These are phyloP conservation scores for Aspergillus funiculosus DNA, from an alignment of 495 filamentous ascomycete genomes.

Conservation along the genomic window DNA sequence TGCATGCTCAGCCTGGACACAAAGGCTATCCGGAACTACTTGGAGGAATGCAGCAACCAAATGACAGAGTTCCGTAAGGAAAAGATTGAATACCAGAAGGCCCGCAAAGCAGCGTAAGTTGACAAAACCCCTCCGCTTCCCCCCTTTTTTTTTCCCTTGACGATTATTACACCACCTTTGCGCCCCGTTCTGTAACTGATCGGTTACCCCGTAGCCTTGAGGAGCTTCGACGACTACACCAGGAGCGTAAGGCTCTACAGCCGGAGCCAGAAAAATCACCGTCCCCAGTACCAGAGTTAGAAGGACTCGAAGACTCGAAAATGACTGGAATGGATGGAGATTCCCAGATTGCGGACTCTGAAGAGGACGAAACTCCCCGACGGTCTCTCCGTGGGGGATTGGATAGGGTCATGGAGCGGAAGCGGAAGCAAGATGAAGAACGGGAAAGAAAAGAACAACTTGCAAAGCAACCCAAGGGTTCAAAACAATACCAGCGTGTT, in stretches of 20 bases:
- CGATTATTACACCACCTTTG: conserved; percentile 9
- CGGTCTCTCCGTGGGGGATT: conserved; percentile 72
- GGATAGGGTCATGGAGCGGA: conserved; percentile 70
- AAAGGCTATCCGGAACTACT: conserved; percentile 74
- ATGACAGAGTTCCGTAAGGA: conserved; percentile 94
- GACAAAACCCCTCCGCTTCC: no score
- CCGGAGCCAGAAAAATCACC: conserved; percentile 59
- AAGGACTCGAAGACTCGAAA: conserved; percentile 55
- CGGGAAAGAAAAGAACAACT: conserved; percentile 72
- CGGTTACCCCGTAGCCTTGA: conserved; percentile 55
- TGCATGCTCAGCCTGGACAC: conserved; percentile 84
- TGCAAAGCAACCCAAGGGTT: conserved; percentile 73
- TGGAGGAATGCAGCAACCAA: conserved; percentile 82
- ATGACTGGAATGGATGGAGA: conserved; percentile 61
- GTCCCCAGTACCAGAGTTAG: conserved; percentile 56
- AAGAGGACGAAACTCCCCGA: conserved; percentile 56
- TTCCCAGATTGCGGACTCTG: conserved; percentile 49
- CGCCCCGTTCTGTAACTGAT: conserved; percentile 20
- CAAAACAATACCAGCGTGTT: conserved; percentile 85
- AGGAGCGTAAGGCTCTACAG: conserved; percentile 79
- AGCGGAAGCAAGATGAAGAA: conserved; percentile 78
- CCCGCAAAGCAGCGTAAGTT: conserved; percentile 76
- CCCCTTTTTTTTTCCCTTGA: background rate
- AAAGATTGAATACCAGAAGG: conserved; percentile 86
- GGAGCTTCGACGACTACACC: conserved; percentile 75